phyloP scores from a whole-genome alignment of 495 filamentous ascomycete genomes.

The Articulospora tetracladia region DNA sequence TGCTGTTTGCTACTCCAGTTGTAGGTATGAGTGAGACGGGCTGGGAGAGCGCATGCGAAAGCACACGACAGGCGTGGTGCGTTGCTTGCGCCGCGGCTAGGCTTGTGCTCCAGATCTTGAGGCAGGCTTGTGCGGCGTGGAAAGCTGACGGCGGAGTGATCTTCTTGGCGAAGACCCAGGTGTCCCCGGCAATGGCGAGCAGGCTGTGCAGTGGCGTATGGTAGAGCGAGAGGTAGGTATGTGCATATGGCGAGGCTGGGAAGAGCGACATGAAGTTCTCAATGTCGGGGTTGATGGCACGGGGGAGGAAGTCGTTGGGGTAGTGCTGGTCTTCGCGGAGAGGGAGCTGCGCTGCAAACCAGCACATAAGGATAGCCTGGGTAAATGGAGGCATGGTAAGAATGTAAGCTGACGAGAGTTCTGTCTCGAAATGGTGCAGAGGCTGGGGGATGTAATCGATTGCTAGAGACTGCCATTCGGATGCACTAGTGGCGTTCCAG shows the following conservation, averaged over 20 bases:
- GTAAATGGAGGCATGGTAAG: conserved; percentile 8
- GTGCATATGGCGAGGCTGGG: conserved; percentile 10
- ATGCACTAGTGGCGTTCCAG: conserved; percentile 22
- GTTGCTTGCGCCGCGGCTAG: conserved; percentile 20
- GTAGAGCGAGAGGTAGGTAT: conserved; percentile 22
- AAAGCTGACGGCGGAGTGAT: conserved; percentile 22
- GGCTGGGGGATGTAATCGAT: conserved; percentile 1
- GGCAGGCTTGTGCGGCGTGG: conserved; percentile 15
- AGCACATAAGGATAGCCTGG: conserved; percentile 18
- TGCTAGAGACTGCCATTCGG: conserved; percentile 18
- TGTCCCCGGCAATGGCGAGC: conserved; percentile 24
- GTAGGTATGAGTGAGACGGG: background rate
- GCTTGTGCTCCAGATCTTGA: conserved; percentile 21
- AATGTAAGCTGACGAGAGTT: conserved; percentile 4
- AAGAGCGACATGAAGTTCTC: conserved; percentile 11
- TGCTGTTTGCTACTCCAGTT: background rate
- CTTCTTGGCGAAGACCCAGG: conserved; percentile 26
- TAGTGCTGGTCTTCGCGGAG: conserved; percentile 6
- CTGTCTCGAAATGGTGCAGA: conserved; percentile 6
- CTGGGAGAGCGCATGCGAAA: conserved; percentile 5
- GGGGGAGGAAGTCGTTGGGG: conserved; percentile 12
- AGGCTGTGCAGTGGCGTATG: conserved; percentile 26
- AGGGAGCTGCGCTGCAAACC: conserved; percentile 17
- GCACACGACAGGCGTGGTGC: conserved; percentile 20
- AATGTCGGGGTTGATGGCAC: conserved; percentile 3